Base-by-base conservation (phyloP, 2,329 filamentous ascomycete genomes). In the Diaporthe vaccinii region DNA sequence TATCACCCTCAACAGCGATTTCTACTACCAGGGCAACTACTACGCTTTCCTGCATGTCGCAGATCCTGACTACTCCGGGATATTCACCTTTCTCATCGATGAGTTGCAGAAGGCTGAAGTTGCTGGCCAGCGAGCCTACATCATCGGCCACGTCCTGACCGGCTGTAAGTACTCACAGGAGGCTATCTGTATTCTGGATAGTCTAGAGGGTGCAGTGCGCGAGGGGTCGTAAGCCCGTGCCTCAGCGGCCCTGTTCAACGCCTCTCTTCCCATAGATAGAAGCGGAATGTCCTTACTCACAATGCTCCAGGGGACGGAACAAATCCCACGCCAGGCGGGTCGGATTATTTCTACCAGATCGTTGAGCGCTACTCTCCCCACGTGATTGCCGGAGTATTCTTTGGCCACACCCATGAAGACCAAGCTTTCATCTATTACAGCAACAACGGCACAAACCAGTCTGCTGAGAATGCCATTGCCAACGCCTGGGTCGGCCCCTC, bases 281-380 rank as follows among this genome's bases (percentile, higher is more conserved):
- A 14, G 17, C 15, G 15, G 15, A 12, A 6, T 22, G 31, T 12
- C 0, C 10, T 15, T 12, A 20, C 62, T 68, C 3, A 69, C 65
- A 69, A 41, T 9, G 4, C 14, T 39, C 15, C 34, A 69, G 65
- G 65, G 75, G 89, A 90, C 78, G 89, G 89, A 36, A 81, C 81
- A 3, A 90, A 91, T 74, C 86, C 89, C 3, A 84, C 87, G 79
- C 86, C 86, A 53, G 85, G 85, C 73, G 82, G 84, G 65, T 83
- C 84, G 17, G 82, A 86, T 76, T 82, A 84, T 75, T 82, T 87
- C 49, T 84, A 85, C 65, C 81, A 84, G 74, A 83, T 86, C 55
- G 79, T 85, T 4, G 82, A 84, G 73, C 83, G 85, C 17, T 87
- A 85, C 78, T 82, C 82, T 15, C 86, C 87, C 6, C 83, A 84